phyloP scores from a whole-genome alignment of 2,329 filamentous ascomycete genomes.

The Sporothrix sp. region DNA sequence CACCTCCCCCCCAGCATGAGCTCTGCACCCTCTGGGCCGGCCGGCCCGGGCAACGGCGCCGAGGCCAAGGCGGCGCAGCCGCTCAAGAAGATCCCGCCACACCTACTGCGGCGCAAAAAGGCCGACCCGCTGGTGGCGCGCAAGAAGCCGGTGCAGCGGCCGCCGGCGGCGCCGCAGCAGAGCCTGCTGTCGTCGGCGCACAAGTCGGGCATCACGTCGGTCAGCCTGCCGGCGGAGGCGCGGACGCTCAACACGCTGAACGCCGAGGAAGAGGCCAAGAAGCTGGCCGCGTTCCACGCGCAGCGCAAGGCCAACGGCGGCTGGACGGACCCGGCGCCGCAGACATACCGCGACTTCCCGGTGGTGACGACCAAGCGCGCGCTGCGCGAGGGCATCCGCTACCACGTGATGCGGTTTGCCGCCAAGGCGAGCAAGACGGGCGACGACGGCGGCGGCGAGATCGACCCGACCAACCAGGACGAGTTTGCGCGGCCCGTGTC shows the following conservation, averaged over 20 bases:
- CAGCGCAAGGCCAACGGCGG: conserved; percentile 41
- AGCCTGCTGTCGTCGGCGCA: conserved; percentile 14
- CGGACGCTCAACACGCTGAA: conserved; percentile 12
- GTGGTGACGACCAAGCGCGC: conserved; percentile 76
- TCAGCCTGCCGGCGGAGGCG: conserved; percentile 17
- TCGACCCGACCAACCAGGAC: conserved; percentile 59
- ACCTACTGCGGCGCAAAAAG: conserved; percentile 34
- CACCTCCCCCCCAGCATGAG: conserved; percentile 30
- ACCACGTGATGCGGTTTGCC: conserved; percentile 84
- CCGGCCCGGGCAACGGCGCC: conserved; percentile 9
- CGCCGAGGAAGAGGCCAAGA: conserved; percentile 19
- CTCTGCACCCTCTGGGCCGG: conserved; percentile 27
- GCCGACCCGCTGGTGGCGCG: conserved; percentile 56
- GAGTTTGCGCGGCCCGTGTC: conserved; percentile 84
- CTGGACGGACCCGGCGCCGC: conserved; percentile 44
- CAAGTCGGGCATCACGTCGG: conserved; percentile 9
- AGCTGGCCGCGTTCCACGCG: conserved; percentile 29
- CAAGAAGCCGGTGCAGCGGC: conserved; percentile 38
- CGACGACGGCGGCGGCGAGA: conserved; percentile 32
- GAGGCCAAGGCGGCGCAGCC: conserved; percentile 16
- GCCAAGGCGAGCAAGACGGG: conserved; percentile 48
- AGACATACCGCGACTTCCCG: conserved; percentile 42
- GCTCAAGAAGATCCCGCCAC: conserved; percentile 25
- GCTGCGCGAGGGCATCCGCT: conserved; percentile 67
- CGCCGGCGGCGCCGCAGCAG: conserved; percentile 20